phyloP scores from a whole-genome alignment of 768 basidiomycete genomes.

The Neoboletus brunneissimus region DNA sequence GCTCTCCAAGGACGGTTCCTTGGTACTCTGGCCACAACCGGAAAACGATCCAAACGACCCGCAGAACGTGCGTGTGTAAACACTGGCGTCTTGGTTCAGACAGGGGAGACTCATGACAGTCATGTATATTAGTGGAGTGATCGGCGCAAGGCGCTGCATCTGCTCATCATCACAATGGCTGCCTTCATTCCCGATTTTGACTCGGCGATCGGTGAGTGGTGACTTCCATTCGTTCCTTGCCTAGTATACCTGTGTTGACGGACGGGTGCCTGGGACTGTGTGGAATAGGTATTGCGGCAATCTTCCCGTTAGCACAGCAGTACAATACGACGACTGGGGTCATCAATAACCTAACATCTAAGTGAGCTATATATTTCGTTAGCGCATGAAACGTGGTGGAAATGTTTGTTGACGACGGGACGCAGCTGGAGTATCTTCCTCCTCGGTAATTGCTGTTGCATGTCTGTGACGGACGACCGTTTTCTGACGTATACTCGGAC shows the following conservation, averaged over 20 bases:
- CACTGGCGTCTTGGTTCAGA: not conserved
- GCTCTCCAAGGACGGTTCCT: slow-evolving; percentile 42
- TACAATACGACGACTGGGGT: slow-evolving; percentile 44
- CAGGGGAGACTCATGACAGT: not conserved
- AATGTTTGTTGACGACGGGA: slow-evolving; percentile 1
- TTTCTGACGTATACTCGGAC: slow-evolving; percentile 4
- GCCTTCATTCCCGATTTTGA: slow-evolving; percentile 55
- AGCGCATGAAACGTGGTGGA: not conserved
- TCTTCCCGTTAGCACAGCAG: slow-evolving; percentile 46
- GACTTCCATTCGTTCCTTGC: no score
- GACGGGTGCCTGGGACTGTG: not conserved
- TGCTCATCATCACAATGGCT: slow-evolving; percentile 49
- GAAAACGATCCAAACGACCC: slow-evolving; percentile 49
- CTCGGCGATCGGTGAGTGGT: slow-evolving; percentile 45
- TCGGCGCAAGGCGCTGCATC: slow-evolving; percentile 43
- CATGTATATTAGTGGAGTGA: slow-evolving; percentile 40
- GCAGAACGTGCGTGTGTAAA: slow-evolving; percentile 44
- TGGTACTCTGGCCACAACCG: slow-evolving; percentile 57
- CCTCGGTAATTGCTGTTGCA: slow-evolving; percentile 28
- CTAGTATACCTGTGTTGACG: not conserved
- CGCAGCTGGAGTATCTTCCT: slow-evolving; percentile 48
- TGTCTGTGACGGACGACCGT: not conserved
- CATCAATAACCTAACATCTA: slow-evolving; percentile 52
- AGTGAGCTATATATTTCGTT: slow-evolving; percentile 15
- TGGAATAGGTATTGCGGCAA: slow-evolving; percentile 43